Base-by-base conservation (phyloP, 441 rosid genomes). In the Rhodomyrtus psidioides region DNA sequence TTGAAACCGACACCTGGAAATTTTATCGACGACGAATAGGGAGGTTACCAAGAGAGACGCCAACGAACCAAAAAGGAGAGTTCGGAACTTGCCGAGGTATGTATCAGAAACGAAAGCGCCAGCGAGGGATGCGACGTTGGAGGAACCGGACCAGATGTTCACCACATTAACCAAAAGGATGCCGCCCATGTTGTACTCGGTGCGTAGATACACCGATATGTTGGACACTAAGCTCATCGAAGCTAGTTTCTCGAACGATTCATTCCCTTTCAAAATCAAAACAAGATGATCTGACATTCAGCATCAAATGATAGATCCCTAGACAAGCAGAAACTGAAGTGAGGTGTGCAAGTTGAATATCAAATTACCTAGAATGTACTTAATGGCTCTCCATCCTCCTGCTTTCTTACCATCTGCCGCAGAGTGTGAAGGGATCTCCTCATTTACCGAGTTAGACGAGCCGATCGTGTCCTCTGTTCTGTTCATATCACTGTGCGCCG, bases 101-200 rank as follows among this genome's bases (percentile, higher is more conserved):
- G 91, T 85, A 59, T 93, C 96, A 55, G 93, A 91, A 83, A 94
- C 59, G 82, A 91, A 89, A n/a, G 97, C 97, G 84, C 96, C 97
- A 1, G 85, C 85, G 12, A 94, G 51, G 23, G 92, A 60, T 14
- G 91, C 89, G 54, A 93, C 39, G 65, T 94, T 93, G 85, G 91
- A 89, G 62, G 91, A 89, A 75, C 95, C 95, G 83, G 85, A 86
- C 91, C 94, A 92, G 28, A 93, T 86, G 74, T 86, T 93, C 42
- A 92, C 59, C 19, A 93, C 91, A 74, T 88, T 93, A 76, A 92
- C 91, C 88, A 90, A 87, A 87, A 84, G 83, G 15, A 91, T 90
- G 60, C 92, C 93, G 65, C 89, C 92, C 85, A 93, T 83, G 87
- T 92, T 89, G 91, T 93, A 94, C 46, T 90, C 85, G 10, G 46